Base-by-base conservation (phyloP, 306 rosid species). In the Psophocarpus tetragonolobus region DNA sequence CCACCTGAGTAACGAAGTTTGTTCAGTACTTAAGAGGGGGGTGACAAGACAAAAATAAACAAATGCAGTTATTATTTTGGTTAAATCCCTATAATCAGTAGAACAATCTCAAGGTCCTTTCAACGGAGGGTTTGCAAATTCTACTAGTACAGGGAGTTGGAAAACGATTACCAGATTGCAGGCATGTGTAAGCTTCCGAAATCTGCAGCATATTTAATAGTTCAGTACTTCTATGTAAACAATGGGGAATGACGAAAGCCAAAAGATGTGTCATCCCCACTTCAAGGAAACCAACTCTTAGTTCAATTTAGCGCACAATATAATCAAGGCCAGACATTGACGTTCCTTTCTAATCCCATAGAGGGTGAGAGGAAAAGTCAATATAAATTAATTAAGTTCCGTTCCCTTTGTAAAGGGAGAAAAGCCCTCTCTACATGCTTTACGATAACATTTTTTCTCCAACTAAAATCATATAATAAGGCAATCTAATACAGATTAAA, bases 131-230 rank as follows among this genome's bases (percentile, higher is more conserved):
- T 76, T 76, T 48, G 74, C 60, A 58, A 71, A 56, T 50, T 57
- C 26, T 67, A 24, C 6, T 4, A 68, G 48, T 36, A 50, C 72
- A 78, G 20, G 47, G 71, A 73, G 27, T 68, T 48, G 68, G 65
- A n/a, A n/a, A n/a, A 77, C 73, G 71, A 74, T 84, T 88, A 91
- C 96, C 90, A 17, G 92, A 73, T 44, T 86, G 85, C 38, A 91
- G 86, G 80, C 85, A 77, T 24, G 90, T 6, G 35, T 91, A 83
- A 79, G 97, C 97, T 86, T 89, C 86, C 5, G 97, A 89, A 58
- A 91, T 85, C 97, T 91, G 92, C 90, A 89, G 84, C 27, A 78
- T 50, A 81, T 71, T 67, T 15, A 71, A 68, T 42, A 76, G 48
- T 68, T 71, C 54, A 60, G 76, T 74, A 57, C 29, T 65, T 56